A percentile compares a stretch with the other conserved stretches of the same genome.
phyloP scores from a whole-genome alignment of 1,284 basidiomycete species.

The Leccinum subrobustum region DNA sequence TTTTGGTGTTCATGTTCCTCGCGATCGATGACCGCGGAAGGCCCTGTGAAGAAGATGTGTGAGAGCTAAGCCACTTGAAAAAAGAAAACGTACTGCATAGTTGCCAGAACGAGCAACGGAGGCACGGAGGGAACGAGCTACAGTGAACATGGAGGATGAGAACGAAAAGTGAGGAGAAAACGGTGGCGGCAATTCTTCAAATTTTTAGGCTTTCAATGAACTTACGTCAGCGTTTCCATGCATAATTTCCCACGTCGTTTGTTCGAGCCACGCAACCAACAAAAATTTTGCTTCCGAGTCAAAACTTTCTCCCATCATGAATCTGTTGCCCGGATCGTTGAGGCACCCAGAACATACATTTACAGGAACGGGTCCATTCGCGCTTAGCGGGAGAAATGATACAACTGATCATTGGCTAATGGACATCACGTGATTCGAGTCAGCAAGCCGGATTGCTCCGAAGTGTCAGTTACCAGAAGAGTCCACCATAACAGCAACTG shows the following conservation, averaged over 20 bases:
- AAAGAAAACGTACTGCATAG: slow-evolving; percentile 54
- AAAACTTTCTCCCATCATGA: background rate
- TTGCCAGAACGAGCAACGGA: slow-evolving; percentile 59
- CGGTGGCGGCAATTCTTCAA: slow-evolving; percentile 38
- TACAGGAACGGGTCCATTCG: background rate
- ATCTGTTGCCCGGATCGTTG: background rate
- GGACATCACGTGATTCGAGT: background rate
- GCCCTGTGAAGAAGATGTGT: slow-evolving; percentile 40
- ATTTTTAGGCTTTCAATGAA: slow-evolving; percentile 37
- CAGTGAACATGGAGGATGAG: slow-evolving; percentile 60
- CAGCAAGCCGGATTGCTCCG: background rate
- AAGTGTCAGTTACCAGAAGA: too few species aligned
- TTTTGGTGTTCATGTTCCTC: slow-evolving; percentile 83
- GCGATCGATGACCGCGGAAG: slow-evolving; percentile 69
- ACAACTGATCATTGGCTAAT: background rate
- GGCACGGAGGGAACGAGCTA: slow-evolving; percentile 58
- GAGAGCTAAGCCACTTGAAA: background rate
- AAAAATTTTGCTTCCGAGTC: background rate
- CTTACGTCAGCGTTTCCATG: slow-evolving; percentile 38
- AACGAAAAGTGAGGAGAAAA: slow-evolving; percentile 29
- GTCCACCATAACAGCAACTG: background rate
- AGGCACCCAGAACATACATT: background rate
- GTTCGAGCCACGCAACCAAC: slow-evolving; percentile 6
- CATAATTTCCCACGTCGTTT: slow-evolving; percentile 15
- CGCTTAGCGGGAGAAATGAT: background rate